A percentile compares a stretch with the other conserved stretches of the same genome.
Evolutionary conservation across 2,329 filamentous ascomycete species (phyloP).

Genomic region (Aspergillus japonicus): DNA sequence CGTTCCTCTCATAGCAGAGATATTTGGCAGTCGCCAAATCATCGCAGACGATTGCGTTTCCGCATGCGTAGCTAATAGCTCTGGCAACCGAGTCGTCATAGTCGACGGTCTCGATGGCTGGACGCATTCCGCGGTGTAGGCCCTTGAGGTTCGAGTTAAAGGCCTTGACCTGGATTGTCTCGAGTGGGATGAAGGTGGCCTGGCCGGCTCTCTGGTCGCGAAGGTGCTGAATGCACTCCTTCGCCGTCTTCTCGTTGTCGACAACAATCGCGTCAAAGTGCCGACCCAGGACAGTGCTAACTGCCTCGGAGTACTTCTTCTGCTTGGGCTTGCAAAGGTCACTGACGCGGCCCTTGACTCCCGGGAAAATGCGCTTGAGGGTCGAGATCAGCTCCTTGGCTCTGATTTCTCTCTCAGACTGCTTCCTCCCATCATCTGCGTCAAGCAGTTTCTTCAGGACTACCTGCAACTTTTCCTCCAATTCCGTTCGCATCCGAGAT

Average conservation of each 20-base stretch:
- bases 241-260: constrained; percentile 89
- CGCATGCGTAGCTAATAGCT: constrained; percentile 92
- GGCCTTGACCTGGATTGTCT: constrained; percentile 94
- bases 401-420: constrained; percentile 76
- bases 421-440: constrained; percentile 79
- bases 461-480: constrained; percentile 87
- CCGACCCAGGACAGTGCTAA: constrained; percentile 85
- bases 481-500: constrained; percentile 78
- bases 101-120: constrained; percentile 94
- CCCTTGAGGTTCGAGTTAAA: constrained; percentile 89
- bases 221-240: constrained; percentile 91
- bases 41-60: constrained; percentile 92
- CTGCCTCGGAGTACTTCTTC: constrained; percentile 92
- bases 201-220: constrained; percentile 84
- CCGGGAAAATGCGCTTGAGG: constrained; percentile 86
- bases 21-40: constrained; percentile 81
- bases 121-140: constrained; percentile 74
- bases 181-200: constrained; percentile 91
- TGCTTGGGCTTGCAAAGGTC: constrained; percentile 95
- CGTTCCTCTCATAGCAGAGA: constrained; percentile 78
- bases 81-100: constrained; percentile 86
- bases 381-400: constrained; percentile 81
- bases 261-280: constrained; percentile 95
- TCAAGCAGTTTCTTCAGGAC: constrained; percentile 77
- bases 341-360: constrained; percentile 84